phyloP scores from a whole-genome alignment of 1,139 yeast genomes.

The Kurtzmaniella quercitrusa region DNA sequence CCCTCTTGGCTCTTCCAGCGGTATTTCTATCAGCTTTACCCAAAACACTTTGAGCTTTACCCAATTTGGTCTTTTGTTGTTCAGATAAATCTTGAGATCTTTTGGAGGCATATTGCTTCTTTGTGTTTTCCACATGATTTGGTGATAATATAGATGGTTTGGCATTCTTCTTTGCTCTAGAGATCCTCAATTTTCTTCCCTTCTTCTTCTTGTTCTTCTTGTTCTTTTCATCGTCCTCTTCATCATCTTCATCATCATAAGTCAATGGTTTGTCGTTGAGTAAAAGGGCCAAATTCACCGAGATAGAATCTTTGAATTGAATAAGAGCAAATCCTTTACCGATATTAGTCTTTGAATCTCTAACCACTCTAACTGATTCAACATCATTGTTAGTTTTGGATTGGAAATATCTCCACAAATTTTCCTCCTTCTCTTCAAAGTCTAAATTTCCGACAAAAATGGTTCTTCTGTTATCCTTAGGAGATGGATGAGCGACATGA shows the following conservation, averaged over 20 bases:
- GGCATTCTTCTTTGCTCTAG: constrained; percentile 65
- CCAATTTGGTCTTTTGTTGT: constrained; percentile 69
- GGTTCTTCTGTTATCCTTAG: constrained; percentile 78
- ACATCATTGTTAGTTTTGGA: constrained; percentile 58
- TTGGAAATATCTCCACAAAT: constrained; percentile 78
- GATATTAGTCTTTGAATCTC: constrained; percentile 89
- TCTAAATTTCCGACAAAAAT: constrained; percentile 93
- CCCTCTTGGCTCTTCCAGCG: constrained; percentile 43
- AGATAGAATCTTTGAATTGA: constrained; percentile 77
- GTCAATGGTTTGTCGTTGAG: constrained; percentile 67
- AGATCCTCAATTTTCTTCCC: constrained; percentile 70
- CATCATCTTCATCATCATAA: constrained; percentile 19
- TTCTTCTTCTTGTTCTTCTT: constrained; percentile 38
- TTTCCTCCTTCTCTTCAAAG: constrained; percentile 89
- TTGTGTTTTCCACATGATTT: constrained; percentile 37
- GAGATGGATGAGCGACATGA: constrained; percentile 84
- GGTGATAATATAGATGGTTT: constrained; percentile 45
- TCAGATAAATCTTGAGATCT: constrained; percentile 41
- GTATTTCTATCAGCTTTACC: constrained; percentile 79
- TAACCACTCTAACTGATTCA: constrained; percentile 82
- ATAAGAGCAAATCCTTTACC: constrained; percentile 98
- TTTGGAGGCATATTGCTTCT: constrained; percentile 21
- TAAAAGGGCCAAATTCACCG: constrained; percentile 79
- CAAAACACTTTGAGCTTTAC: constrained; percentile 69
- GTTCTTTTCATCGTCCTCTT: too few relatives aligned